Percentiles rank a stretch among this genome's conserved stretches.
Conservation (phyloP, 2,329 filamentous ascomycete species). For the Pestalotiopsis sp. region DNA sequence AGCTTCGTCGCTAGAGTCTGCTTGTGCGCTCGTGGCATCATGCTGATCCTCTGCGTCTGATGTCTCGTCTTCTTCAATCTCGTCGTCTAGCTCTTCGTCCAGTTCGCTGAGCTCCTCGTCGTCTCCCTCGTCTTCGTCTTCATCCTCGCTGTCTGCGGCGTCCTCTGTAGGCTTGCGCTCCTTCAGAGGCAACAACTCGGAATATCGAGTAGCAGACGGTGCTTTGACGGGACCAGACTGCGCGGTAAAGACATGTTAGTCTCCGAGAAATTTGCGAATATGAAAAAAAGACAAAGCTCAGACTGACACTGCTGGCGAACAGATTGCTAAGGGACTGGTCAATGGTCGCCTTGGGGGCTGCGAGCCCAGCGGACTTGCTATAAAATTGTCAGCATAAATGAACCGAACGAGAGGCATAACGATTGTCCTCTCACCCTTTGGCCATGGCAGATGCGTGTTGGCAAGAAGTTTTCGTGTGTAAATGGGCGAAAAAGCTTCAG, state of each 20-base stretch:
- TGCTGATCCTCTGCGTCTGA: conserved; percentile 36
- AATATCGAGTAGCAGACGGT: conserved; percentile 46
- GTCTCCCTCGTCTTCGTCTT: conserved; percentile 28
- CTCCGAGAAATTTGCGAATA: not conserved
- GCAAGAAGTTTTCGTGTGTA: not conserved
- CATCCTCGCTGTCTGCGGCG: conserved; percentile 24
- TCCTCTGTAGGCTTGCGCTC: conserved; percentile 29
- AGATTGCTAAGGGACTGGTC: conserved; percentile 9
- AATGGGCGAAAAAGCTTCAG: not conserved
- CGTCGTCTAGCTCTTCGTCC: conserved; percentile 31
- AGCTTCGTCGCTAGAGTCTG: conserved; percentile 32
- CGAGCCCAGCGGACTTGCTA: conserved; percentile 3
- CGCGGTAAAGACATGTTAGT: not conserved
- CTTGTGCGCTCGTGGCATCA: conserved; percentile 29
- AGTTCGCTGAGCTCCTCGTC: conserved; percentile 36
- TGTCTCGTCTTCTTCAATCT: conserved; percentile 21
- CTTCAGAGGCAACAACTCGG: conserved; percentile 32
- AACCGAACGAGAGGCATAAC: not conserved
- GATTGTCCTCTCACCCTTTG: not conserved
- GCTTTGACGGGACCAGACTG: conserved; percentile 54
- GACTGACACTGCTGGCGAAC: conserved; percentile 24
- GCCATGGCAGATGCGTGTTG: conserved; percentile 4
- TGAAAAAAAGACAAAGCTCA: not conserved
- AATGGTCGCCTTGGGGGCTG: conserved; percentile 7
- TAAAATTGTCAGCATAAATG: not conserved